phyloP scores from a whole-genome alignment of 2,329 filamentous ascomycete species.

The Scedosporium dehoogii region DNA sequence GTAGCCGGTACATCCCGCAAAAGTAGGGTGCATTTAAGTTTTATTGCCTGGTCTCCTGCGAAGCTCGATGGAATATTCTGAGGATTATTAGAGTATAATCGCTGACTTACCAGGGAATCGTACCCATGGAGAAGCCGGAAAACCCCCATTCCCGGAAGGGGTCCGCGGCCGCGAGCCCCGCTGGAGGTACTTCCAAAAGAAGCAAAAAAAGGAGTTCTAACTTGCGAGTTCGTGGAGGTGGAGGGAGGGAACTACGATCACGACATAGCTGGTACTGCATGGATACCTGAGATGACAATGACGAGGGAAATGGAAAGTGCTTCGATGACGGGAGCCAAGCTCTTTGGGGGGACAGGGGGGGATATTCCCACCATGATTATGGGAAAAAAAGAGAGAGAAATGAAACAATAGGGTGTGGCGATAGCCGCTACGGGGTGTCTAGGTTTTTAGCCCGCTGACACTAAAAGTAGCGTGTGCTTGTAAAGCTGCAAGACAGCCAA shows the following conservation, averaged over 20 bases:
- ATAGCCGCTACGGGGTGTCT: not conserved
- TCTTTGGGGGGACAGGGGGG: not conserved
- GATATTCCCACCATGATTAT: not conserved
- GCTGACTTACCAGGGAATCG: no score
- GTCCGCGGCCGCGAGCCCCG: not conserved
- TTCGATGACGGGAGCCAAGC: not conserved
- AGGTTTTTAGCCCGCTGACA: no score
- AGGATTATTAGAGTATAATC: no score
- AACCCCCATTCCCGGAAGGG: not conserved
- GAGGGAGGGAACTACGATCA: not conserved
- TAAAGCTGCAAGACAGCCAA: no score
- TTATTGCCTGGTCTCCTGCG: no score
- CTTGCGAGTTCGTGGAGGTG: no score
- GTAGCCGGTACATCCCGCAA: no score
- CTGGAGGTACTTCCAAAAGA: not conserved
- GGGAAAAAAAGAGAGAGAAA: not conserved
- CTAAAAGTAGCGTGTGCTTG: no score
- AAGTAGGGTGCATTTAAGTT: no score
- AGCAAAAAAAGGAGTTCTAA: not conserved
- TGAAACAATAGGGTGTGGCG: not conserved
- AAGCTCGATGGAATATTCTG: no score
- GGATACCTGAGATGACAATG: not conserved
- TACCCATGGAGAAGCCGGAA: not conserved
- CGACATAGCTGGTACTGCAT: not conserved
- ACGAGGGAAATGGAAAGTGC: not conserved